A percentile compares a stretch with the other conserved stretches of the same genome.
Evolutionary conservation across 192 early-diverging fungal species (phyloP).

Genomic region (Neocallimastix lanati): DNA sequence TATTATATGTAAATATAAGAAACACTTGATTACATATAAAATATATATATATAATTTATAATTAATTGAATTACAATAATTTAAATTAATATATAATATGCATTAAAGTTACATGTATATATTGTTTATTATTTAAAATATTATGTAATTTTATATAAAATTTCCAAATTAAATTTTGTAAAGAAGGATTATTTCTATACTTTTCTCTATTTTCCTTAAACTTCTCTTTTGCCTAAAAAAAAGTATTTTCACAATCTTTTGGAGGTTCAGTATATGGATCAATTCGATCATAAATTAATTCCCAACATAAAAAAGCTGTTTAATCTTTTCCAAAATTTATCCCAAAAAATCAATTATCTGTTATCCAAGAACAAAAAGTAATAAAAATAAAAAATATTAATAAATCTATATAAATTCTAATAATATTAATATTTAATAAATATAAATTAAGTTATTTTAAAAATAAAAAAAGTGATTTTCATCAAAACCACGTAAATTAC

Average conservation of each 20-base stretch:
- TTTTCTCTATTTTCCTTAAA: neutral
- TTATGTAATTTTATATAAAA: neutral
- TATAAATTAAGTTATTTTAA: too few relatives aligned
- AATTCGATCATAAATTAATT: slow-evolving; percentile 64
- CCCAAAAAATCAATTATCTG: slow-evolving; percentile 63
- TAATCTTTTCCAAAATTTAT: slow-evolving; percentile 67
- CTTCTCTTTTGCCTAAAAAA: neutral
- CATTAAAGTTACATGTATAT: too few relatives aligned
- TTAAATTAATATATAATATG: too few relatives aligned
- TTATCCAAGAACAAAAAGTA: neutral
- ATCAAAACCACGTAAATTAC: slow-evolving; percentile 74
- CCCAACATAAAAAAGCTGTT: slow-evolving; percentile 74
- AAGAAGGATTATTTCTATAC: neutral
- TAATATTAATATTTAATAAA: too few relatives aligned
- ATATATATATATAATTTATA: too few relatives aligned
- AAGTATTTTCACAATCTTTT: neutral
- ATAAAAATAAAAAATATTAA: too few relatives aligned
- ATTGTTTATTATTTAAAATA: too few relatives aligned
- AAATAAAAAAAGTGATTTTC: slow-evolving; percentile 53
- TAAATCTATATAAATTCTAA: too few relatives aligned
- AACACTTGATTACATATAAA: too few relatives aligned
- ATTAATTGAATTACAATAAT: too few relatives aligned
- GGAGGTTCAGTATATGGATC: slow-evolving; percentile 29
- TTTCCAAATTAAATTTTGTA: neutral
- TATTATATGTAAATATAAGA: too few relatives aligned